Evolutionary conservation across 2,329 filamentous ascomycete species (phyloP).

Genomic region (Monosporascus sp.): DNA sequence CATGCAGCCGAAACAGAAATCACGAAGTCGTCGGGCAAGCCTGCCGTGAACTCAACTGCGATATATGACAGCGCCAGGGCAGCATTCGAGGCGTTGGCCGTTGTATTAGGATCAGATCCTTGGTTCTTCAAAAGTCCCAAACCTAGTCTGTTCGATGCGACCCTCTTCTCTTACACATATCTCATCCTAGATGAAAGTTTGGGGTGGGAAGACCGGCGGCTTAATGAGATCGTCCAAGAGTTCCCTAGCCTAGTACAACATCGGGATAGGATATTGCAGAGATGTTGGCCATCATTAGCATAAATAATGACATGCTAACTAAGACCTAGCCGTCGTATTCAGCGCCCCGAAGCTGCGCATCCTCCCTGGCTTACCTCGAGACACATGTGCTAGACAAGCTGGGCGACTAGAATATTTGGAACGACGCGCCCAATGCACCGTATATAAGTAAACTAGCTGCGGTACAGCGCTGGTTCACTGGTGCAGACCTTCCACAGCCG

Average conservation of each 20-base stretch:
- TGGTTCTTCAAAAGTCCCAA: constrained; percentile 46
- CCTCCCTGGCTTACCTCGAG: too few relatives aligned
- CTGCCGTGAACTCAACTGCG: constrained; percentile 29
- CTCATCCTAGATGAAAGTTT: constrained; percentile 63
- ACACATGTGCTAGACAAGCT: too few relatives aligned
- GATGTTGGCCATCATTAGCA: constrained; percentile 35
- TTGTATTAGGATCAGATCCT: constrained; percentile 31
- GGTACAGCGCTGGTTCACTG: too few relatives aligned
- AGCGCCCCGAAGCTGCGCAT: too few relatives aligned
- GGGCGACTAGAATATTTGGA: too few relatives aligned
- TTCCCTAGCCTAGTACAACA: constrained; percentile 62
- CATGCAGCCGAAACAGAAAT: constrained; percentile 71
- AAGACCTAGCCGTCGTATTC: too few relatives aligned
- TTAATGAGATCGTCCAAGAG: constrained; percentile 51
- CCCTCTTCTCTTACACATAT: constrained; percentile 85
- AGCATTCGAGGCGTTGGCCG: constrained; percentile 43
- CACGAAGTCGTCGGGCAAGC: constrained; percentile 46
- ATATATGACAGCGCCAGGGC: constrained; percentile 40
- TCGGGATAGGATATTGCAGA: constrained; percentile 49
- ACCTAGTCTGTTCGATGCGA: constrained; percentile 79
- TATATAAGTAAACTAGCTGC: too few relatives aligned
- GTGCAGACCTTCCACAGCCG: too few relatives aligned
- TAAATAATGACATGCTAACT: not conserved
- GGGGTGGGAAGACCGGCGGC: constrained; percentile 57
- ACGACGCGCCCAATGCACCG: too few relatives aligned